phyloP scores from a whole-genome alignment of 2,329 filamentous ascomycete genomes.

The Talaromyces rugulosus region DNA sequence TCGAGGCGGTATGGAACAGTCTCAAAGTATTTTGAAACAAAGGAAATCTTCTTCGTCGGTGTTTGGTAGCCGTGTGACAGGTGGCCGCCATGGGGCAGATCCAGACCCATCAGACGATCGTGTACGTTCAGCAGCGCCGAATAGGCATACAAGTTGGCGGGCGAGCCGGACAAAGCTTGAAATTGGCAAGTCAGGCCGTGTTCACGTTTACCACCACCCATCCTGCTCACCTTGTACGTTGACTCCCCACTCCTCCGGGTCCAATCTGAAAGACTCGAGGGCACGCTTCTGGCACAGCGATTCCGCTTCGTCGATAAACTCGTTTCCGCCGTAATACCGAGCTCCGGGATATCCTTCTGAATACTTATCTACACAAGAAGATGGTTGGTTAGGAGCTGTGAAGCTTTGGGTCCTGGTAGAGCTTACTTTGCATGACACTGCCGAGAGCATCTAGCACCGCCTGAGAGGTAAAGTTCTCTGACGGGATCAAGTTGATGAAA shows the following conservation, averaged over 20 bases:
- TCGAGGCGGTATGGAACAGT: constrained; percentile 91
- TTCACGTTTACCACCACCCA: constrained; percentile 2
- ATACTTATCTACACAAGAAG: constrained; percentile 72
- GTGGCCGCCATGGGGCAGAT: constrained; percentile 91
- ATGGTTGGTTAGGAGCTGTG: constrained; percentile 25
- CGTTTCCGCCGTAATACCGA: constrained; percentile 93
- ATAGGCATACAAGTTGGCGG: constrained; percentile 77
- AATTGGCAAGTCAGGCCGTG: constrained; percentile 11
- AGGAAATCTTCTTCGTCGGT: constrained; percentile 91
- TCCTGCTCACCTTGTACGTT: constrained; percentile 75
- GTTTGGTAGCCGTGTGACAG: constrained; percentile 98
- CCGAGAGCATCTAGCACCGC: constrained; percentile 87
- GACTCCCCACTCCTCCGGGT: constrained; percentile 87
- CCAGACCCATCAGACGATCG: constrained; percentile 93
- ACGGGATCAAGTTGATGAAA: constrained; percentile 96
- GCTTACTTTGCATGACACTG: constrained; percentile 88
- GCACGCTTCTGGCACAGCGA: constrained; percentile 85
- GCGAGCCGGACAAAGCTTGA: constrained; percentile 72
- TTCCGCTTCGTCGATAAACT: constrained; percentile 91
- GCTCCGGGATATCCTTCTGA: constrained; percentile 97
- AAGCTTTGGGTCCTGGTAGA: background rate
- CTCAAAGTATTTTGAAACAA: constrained; percentile 98
- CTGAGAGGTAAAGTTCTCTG: constrained; percentile 93
- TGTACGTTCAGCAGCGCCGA: constrained; percentile 94
- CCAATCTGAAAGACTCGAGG: constrained; percentile 78